phyloP scores from a whole-genome alignment of 202 grass and related monocot genomes.

The Schoenoplectus tabernaemontani region DNA sequence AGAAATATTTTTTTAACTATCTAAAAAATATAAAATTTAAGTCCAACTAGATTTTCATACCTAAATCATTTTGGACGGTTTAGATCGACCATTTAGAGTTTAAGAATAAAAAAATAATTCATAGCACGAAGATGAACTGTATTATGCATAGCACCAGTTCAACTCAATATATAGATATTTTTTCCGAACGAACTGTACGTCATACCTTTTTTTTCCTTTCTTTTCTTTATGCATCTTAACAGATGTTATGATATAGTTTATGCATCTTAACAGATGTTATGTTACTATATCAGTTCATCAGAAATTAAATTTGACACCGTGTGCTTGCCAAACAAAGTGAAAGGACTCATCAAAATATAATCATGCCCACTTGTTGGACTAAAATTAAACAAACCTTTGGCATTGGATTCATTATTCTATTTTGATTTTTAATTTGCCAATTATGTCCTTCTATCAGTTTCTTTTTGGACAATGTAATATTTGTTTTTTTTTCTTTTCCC shows the following conservation, averaged over 20 bases:
- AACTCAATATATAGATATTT: too few relatives aligned
- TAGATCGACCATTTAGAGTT: too few relatives aligned
- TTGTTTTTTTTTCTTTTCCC: background rate
- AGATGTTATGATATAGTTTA: too few relatives aligned
- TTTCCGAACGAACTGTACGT: background rate
- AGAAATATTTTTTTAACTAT: too few relatives aligned
- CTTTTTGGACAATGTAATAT: background rate
- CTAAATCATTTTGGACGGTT: too few relatives aligned
- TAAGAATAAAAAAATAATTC: too few relatives aligned
- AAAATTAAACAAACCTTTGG: background rate
- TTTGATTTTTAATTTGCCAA: background rate
- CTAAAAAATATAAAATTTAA: too few relatives aligned
- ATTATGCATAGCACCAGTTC: too few relatives aligned
- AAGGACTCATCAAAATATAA: background rate
- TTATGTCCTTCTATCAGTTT: background rate
- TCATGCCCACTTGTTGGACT: background rate
- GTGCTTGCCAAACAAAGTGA: background rate
- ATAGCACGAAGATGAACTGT: too few relatives aligned
- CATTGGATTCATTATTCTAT: background rate
- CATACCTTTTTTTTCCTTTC: background rate
- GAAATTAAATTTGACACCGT: background rate
- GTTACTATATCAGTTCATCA: background rate
- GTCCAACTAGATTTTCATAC: too few relatives aligned
- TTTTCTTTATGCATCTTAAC: background rate
- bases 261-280: background rate